A percentile compares a stretch with the other conserved stretches of the same genome.
Evolutionary conservation across 345 rosid genomes (phyloP).

Genomic region (Cardiospermum halicacabum): DNA sequence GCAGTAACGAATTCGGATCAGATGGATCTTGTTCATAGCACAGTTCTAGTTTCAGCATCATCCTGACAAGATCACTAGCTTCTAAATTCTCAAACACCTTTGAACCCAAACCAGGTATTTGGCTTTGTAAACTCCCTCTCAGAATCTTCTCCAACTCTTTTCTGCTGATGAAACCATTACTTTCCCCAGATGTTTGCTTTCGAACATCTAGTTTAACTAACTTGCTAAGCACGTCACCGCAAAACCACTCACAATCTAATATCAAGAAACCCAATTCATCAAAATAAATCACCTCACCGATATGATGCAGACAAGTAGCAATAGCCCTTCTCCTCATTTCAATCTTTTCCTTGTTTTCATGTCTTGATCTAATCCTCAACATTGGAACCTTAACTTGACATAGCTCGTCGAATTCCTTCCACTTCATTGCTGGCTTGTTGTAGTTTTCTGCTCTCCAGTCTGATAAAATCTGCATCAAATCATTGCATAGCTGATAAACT

Average conservation of each 20-base stretch:
- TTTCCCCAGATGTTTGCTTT: constrained; percentile 51
- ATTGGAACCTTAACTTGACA: constrained; percentile 82
- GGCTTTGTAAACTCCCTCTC: constrained; percentile 67
- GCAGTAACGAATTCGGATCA: constrained; percentile 55
- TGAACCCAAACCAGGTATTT: constrained; percentile 85
- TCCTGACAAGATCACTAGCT: constrained; percentile 52
- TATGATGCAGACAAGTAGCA: constrained; percentile 87
- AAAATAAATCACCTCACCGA: constrained; percentile 81
- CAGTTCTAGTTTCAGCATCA: constrained; percentile 89
- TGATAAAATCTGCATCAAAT: constrained; percentile 60
- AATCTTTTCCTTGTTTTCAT: constrained; percentile 51
- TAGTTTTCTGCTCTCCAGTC: constrained; percentile 83
- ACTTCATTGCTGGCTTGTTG: constrained; percentile 75
- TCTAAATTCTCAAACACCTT: constrained; percentile 78
- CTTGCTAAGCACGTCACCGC: constrained; percentile 75
- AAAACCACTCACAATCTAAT: constrained; percentile 87
- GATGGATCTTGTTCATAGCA: constrained; percentile 80
- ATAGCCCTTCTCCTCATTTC: constrained; percentile 73
- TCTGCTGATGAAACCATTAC: constrained; percentile 61
- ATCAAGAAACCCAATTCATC: constrained; percentile 66
- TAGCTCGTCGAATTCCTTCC: constrained; percentile 82
- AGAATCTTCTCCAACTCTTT: constrained; percentile 75
- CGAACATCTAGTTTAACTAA: constrained; percentile 61
- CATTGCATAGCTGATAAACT: constrained; percentile 88
- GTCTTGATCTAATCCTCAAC: constrained; percentile 69